Percentiles rank a stretch among this genome's conserved stretches.
These are phyloP conservation scores for Blastocladiella emersonii DNA, from an alignment of 371 early-diverging fungal species.

Conservation along the genomic window DNA sequence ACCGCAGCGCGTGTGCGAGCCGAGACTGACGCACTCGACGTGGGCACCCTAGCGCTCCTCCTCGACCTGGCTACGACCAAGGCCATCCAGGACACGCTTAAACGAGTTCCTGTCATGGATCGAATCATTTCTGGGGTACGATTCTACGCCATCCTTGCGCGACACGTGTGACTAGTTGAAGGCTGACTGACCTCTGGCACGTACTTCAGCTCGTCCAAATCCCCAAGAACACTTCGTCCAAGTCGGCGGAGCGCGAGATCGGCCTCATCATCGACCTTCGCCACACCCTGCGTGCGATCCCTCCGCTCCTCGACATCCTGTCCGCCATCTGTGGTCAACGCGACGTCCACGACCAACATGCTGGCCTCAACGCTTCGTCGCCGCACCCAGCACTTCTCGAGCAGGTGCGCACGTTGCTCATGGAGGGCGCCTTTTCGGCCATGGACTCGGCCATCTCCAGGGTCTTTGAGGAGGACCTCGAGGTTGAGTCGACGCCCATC, in stretches of 20 bases:
- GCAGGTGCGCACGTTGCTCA: neutral
- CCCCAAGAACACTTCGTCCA: too few species aligned
- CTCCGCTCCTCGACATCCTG: too few species aligned
- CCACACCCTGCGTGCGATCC: too few species aligned
- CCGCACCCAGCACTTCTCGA: too few species aligned
- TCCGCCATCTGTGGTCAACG: too few species aligned
- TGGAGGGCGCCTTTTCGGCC: constrained; percentile 13
- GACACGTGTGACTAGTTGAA: too few species aligned
- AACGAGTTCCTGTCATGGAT: neutral
- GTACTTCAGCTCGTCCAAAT: too few species aligned
- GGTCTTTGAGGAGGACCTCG: constrained; percentile 50
- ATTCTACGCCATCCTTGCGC: neutral
- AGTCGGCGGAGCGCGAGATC: neutral
- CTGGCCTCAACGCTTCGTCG: too few species aligned
- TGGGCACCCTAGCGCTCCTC: too few species aligned
- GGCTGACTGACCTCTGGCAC: too few species aligned
- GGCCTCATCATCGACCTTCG: neutral
- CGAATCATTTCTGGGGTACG: neutral
- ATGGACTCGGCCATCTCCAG: constrained; percentile 29
- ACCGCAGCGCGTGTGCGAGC: neutral
- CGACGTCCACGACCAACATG: too few species aligned
- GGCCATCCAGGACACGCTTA: neutral
- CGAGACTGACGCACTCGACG: neutral
- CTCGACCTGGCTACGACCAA: too few species aligned
- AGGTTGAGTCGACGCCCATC: constrained; percentile 50